Base-by-base conservation (phyloP, 1,284 basidiomycete species). In the Papiliotrema terrestris region DNA sequence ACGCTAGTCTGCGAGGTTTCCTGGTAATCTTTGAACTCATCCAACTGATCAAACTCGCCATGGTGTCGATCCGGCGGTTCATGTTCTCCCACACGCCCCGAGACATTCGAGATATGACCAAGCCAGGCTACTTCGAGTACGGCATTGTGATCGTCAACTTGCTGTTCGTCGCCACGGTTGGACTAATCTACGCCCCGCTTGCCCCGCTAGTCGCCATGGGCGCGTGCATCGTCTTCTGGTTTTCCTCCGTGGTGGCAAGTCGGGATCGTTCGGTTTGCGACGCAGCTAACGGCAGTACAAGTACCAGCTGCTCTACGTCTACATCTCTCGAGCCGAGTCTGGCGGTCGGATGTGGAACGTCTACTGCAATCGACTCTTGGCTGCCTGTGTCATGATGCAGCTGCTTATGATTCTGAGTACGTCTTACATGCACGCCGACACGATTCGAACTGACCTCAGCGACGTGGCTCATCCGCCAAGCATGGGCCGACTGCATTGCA, bases 291-390 rank as follows among this genome's bases (percentile, higher is more conserved):
- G 86, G 87, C 55, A 68, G 68, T 53, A 89, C 91, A 82, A 94
- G 89, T 79, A 94, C 90, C 91, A 95, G 78, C 80, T 95, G 46
- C 91, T 96, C 84, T 96, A 93, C 72, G 91, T 95, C 52, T 92
- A 84, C 71, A 79, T 91, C 49, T 86, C 91, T 2, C 86, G 85
- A 63, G 88, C 91, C 19, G 93, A 97, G 76, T 90, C 86, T 55
- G 93, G 93, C 55, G 93, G 93, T 26, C 87, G 93, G 11, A 80
- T 95, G 62, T 97, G 92, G 92, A 94, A 95, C 68, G 86, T 93
- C 20, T 83, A 89, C 49, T 81, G 91, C 76, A 97, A 97, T 72
- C 85, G 93, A 51, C 77, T 96, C 22, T 77, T 95, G 22, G 80
- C 83, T 47, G 85, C 83, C 29, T 81, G 87, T 6, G 71, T 93